These are phyloP conservation scores for Trifolium dubium DNA, from an alignment of 306 rosid genomes.

Conservation along the genomic window DNA sequence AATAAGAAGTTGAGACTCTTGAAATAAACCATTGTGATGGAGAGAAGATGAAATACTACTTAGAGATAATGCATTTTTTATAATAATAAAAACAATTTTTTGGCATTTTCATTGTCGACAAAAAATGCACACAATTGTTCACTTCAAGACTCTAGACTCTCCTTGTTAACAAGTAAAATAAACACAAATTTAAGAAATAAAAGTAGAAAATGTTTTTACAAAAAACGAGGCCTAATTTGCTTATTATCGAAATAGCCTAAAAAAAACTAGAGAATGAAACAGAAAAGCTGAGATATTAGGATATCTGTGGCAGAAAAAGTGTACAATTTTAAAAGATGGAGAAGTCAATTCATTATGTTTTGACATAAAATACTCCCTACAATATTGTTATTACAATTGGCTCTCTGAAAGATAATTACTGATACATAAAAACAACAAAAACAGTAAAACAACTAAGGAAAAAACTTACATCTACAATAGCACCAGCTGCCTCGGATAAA, in stretches of 20 bases:
- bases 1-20: too few species aligned
- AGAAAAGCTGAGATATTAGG: slow-evolving; percentile 1
- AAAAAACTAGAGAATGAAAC: slow-evolving; percentile 25
- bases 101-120: too few species aligned
- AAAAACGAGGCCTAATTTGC: not conserved
- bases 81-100: too few species aligned
- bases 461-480: slow-evolving; percentile 82
- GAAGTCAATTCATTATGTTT: slow-evolving; percentile 15
- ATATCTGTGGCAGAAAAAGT: slow-evolving; percentile 6
- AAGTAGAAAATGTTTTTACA: too few species aligned
- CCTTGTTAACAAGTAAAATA: too few species aligned
- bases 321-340: slow-evolving; percentile 15
- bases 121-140: too few species aligned
- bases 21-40: too few species aligned
- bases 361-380: slow-evolving; percentile 2
- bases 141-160: too few species aligned
- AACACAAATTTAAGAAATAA: too few species aligned
- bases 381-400: slow-evolving; percentile 23
- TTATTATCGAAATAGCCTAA: slow-evolving; percentile 7
- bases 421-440: slow-evolving; percentile 25
- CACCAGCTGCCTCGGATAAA: slow-evolving; percentile 93
- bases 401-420: not conserved
- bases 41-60: too few species aligned
- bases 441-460: not conserved
- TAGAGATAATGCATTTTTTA: too few species aligned